Percentiles rank a stretch among this genome's conserved stretches.
These are phyloP conservation scores for Nemania sp. DNA, from an alignment of 2,329 filamentous ascomycete genomes.

Conservation along the genomic window DNA sequence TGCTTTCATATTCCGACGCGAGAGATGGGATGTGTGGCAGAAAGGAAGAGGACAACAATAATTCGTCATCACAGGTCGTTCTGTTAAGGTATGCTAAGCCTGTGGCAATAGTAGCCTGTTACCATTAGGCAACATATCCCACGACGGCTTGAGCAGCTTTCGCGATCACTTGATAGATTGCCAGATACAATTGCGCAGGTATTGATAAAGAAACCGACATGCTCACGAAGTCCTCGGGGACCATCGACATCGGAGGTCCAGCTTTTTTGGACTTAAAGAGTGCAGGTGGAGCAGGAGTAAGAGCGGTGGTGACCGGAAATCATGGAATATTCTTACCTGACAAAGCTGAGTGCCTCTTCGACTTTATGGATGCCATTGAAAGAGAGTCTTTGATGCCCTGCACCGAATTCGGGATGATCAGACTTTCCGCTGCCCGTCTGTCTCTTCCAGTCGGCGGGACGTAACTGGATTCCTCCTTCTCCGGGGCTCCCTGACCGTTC, in stretches of 20 bases:
- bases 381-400: conserved; percentile 53
- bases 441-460: conserved; percentile 62
- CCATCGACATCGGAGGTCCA: conserved; percentile 18
- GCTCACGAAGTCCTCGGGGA: conserved; percentile 21
- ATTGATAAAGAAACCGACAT: conserved; percentile 24
- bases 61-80: not conserved
- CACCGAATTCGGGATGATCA: conserved; percentile 66
- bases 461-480: conserved; percentile 51
- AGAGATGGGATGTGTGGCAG: not conserved
- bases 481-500: conserved; percentile 37
- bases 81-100: conserved; percentile 12
- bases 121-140: not conserved
- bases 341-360: conserved; percentile 71
- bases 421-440: conserved; percentile 59
- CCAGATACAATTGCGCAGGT: conserved; percentile 34
- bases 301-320: conserved; percentile 8
- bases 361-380: conserved; percentile 63
- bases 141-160: not conserved
- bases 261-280: conserved; percentile 20
- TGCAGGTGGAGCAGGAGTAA: conserved; percentile 11
- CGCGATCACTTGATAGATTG: conserved; percentile 30
- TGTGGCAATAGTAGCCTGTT: conserved; percentile 9
- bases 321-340: conserved; percentile 59
- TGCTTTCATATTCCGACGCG: too few relatives aligned
- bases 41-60: not conserved